Evolutionary conservation across 176 grass and related monocot species (phyloP), one percentile per base, ranked within the genome.

Genomic region (Zea mays): DNA sequence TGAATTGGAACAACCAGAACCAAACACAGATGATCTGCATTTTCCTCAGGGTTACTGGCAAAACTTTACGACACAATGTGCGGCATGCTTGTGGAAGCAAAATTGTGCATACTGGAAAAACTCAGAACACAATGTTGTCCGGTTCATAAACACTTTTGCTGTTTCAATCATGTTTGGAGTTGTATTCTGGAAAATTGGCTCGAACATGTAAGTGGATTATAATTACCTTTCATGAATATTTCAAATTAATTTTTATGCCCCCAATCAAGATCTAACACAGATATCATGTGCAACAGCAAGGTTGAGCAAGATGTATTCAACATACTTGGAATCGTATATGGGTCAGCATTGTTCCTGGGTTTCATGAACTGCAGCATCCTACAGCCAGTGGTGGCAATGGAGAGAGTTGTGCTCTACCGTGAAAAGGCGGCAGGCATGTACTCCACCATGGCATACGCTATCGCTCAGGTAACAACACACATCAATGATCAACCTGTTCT

Each of bases 41-140:
- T 98, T 92, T 56, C 87, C 82, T 65, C 83, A 71, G 5, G 81
- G 71, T 78, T 88, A 94, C 57, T 87, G 86, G 89, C 87, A 88
- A 54, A 82, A 82, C 46, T 85, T 94, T 39, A 81, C 21, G 21
- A 83, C 83, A 5, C 91, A 97, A 35, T 94, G 84, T 33, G 74
- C 80, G n/a, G 91, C 89, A 45, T 97, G 94, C 75, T 70, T 94
- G 78, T 97, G 94, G 94, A 97, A 97, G 71, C 87, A 92, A 76
- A 86, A 81, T 59, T 90, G 85, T 71, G 90, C 94, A 49, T 94
- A 97, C n/a, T 97, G 94, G 94, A 97, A 97, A 79, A 97, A 94
- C 80, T 84, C 91, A 34, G 91, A 97, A 62, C 87, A 89, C 60
- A 97, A 97, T 80, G 73, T 92, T 59, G 91, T 92, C 45, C 89